phyloP scores from a whole-genome alignment of 768 basidiomycete species.

The Gloeostereum incarnatum region DNA sequence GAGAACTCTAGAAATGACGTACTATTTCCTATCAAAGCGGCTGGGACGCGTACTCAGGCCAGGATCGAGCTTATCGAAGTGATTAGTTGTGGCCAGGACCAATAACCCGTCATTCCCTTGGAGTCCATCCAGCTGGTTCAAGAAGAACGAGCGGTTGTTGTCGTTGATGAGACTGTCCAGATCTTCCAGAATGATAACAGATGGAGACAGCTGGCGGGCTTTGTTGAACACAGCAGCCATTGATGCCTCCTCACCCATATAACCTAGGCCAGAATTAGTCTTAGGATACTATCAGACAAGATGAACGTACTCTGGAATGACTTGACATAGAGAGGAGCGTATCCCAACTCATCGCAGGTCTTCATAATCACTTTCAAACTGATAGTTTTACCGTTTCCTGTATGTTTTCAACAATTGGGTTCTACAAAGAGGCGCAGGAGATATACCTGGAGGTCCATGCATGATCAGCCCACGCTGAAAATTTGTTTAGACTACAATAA shows the following conservation, averaged over 20 bases:
- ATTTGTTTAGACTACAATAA: background rate
- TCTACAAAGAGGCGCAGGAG: background rate
- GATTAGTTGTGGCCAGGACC: constrained; percentile 75
- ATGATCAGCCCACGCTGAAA: constrained; percentile 71
- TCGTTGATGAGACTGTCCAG: constrained; percentile 77
- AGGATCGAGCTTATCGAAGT: constrained; percentile 73
- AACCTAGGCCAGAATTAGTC: constrained; percentile 26
- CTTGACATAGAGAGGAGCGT: constrained; percentile 72
- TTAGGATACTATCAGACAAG: background rate
- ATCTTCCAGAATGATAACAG: constrained; percentile 48
- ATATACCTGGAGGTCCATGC: constrained; percentile 67
- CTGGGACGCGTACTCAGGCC: constrained; percentile 71
- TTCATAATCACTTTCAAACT: constrained; percentile 80
- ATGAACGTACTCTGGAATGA: constrained; percentile 54
- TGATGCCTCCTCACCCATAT: constrained; percentile 50
- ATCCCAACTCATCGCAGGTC: constrained; percentile 49
- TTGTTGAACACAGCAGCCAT: constrained; percentile 65
- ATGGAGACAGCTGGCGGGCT: constrained; percentile 63
- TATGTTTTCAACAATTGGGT: background rate
- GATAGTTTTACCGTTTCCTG: constrained; percentile 82
- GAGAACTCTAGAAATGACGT: constrained; percentile 16
- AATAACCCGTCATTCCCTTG: constrained; percentile 75
- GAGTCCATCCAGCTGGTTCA: constrained; percentile 79
- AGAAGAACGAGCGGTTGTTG: constrained; percentile 74
- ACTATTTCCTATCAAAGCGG: constrained; percentile 85